Base-by-base conservation (phyloP, 345 rosid genomes). In the Citrus sp. region DNA sequence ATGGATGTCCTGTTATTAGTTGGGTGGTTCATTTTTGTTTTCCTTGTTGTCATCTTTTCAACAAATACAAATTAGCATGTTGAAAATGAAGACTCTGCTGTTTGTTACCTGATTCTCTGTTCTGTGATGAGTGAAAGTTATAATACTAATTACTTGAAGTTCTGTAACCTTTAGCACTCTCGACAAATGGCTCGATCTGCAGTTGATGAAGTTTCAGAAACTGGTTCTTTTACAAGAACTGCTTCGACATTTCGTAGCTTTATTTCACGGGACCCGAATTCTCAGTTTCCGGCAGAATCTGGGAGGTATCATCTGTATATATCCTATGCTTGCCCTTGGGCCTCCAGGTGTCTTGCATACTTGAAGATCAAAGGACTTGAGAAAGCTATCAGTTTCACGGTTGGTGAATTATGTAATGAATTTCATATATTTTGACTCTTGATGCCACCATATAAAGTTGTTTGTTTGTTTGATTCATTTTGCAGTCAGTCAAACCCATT, bases 321-420 rank as follows among this genome's bases (percentile, higher is more conserved):
- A 77, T 94, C 97, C 3, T 93, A 94, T 87, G 98, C 98, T 75
- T 94, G 98, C 79, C 98, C 98, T 13, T 92, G 98, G 98, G 98
- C 97, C 61, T 91, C 92, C 32, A 87, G 98, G 79, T 92, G 97
- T 74, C 89, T 94, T 74, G 88, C 98, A 22, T 93, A 83, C 86
- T 82, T 95, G 82, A 92, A 90, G 89, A 78, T 93, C 80, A 95
- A 93, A 83, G 98, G 98, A 67, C 98, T 95, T 62, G 92, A 90
- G 35, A 85, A 88, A 64, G 92, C 89, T 79, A 93, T 95, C 81
- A 73, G 86, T 82, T 92, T 92, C 85, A 89, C 96, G 86, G 98
- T 92, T 46, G 78, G 90, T 89, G 73, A 65, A 72, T 65, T 38
- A n/a, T 21, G 19, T 6, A 13, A 56, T 65, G 46, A 27, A 25